Base-by-base conservation (phyloP, 1,284 basidiomycete genomes). In the Naganishia albida region DNA sequence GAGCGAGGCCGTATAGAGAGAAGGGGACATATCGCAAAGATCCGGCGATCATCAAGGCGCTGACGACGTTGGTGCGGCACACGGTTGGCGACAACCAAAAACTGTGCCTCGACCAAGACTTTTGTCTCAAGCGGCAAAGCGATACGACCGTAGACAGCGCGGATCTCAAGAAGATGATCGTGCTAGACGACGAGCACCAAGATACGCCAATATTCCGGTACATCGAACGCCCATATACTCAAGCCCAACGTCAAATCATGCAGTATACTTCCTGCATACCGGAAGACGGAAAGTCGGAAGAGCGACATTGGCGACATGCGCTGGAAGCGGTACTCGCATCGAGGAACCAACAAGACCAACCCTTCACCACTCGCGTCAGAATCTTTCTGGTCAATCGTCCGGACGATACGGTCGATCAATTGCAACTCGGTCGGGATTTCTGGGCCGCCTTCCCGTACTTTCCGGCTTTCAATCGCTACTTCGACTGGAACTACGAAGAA, bases 61-160 rank as follows among this genome's bases (percentile, higher is more conserved):
- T 53, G 16, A 34, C 34, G 28, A 16, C 51, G 16, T 6, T 60
- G 13, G 46, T 60, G 1, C 30, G 39, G 20, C 3, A 16, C 20
- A 38, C 34, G 20, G 57, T 60, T 15, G 57, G 57, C 28, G 57
- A 60, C 26, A 49, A 50, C 38, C 7, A 25, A 7, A 60, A 42
- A 38, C 48, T 60, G 3, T 42, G 16, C 26, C 46, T 60, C 42
- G 8, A 26, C 10, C 46, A 49, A 46, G 7, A 2, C 13, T 60
- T 60, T 15, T 60, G 57, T 50, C 20, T 60, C 13, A 60, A 60
- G 20, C 46, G 57, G 18, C 46, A 60, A n/a, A 50, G 46, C 30
- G 57, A 60, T 8, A 48, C 20, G 18, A 40, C 18, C 4, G 57
- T 28, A 1, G 26, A 39, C 6, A 15, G 7, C 7, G 46, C 49